Evolutionary conservation across 148 eudicot species (phyloP), one percentile per base, ranked within the genome.

Genomic region (Rhododendron molle): DNA sequence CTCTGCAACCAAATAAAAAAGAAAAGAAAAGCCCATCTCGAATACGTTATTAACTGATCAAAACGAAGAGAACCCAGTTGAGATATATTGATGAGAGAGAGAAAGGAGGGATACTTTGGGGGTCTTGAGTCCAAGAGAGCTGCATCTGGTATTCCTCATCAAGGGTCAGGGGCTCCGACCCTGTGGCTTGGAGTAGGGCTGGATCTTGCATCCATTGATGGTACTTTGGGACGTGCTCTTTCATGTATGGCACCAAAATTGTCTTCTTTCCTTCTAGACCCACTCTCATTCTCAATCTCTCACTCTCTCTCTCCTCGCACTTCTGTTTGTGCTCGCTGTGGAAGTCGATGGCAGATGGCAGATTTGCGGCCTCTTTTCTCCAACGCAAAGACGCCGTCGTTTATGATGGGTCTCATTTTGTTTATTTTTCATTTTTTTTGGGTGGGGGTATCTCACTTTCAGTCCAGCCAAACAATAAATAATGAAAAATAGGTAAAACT

Each of bases 121-220:
- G 93, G 86, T 96, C 98, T 88, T 92, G 97, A 80, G 92, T 88
- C 99, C 99, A 96, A n/a, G 99, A 90, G 83, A 93, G 91, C 87
- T 95, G 99, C 98, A 96, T 96, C 38, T 92, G 91, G 76, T 92
- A 96, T 86, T 96, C 98, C 81, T 95, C 89, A 2, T 93, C 91
- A 46, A 96, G 95, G 30, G 95, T 91, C 2, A 96, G 96, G 6
- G 99, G 97, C 86, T 96, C 99, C 69, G 99, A 96, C 40, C 94
- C 99, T 79, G 99, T 96, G 69, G 94, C 93, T 56, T 89, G 89
- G n/a, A 96, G 93, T 49, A 96, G 94, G 76, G 80, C 77, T 13
- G 99, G 98, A 76, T 93, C 98, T 87, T 93, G 91, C 98, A 96
- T 92, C 98, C 98, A 96, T 50, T 78, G 56, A 82, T 96, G 99